Conservation (phyloP, 169 alveolate genomes). For the Perkinsus chesapeaki region DNA sequence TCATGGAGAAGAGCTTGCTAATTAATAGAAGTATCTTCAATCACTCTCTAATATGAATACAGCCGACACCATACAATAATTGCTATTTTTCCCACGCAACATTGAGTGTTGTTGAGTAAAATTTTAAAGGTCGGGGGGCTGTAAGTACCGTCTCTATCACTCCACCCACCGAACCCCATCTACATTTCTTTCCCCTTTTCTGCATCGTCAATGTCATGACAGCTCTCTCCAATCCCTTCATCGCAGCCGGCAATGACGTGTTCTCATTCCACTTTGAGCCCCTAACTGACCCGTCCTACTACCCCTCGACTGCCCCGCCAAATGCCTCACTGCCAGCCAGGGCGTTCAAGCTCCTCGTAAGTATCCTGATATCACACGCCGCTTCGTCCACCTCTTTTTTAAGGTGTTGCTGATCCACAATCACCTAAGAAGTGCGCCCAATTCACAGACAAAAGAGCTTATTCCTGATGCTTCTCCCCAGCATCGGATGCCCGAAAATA, state of each 20-base stretch:
- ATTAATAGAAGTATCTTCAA: too few species aligned
- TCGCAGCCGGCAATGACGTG: neutral
- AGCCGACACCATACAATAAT: too few species aligned
- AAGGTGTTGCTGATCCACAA: neutral
- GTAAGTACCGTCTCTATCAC: too few species aligned
- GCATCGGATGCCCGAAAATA: too few species aligned
- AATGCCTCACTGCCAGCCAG: neutral
- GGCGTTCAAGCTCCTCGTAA: neutral
- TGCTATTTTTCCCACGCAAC: too few species aligned
- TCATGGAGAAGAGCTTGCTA: too few species aligned
- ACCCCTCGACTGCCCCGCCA: neutral
- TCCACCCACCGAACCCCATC: neutral
- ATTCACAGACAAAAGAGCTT: neutral
- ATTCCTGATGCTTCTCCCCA: neutral
- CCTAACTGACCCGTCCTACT: neutral
- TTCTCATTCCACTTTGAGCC: neutral
- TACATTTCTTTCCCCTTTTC: neutral
- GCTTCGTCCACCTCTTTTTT: neutral
- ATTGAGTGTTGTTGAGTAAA: neutral
- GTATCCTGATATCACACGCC: neutral
- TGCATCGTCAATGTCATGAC: neutral
- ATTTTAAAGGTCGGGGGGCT: neutral
- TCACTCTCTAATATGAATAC: too few species aligned
- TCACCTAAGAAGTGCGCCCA: neutral
- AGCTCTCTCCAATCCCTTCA: neutral